Percentiles rank a stretch among this genome's conserved stretches.
Evolutionary conservation across 768 basidiomycete species (phyloP).

Genomic region (Collybia sp.): DNA sequence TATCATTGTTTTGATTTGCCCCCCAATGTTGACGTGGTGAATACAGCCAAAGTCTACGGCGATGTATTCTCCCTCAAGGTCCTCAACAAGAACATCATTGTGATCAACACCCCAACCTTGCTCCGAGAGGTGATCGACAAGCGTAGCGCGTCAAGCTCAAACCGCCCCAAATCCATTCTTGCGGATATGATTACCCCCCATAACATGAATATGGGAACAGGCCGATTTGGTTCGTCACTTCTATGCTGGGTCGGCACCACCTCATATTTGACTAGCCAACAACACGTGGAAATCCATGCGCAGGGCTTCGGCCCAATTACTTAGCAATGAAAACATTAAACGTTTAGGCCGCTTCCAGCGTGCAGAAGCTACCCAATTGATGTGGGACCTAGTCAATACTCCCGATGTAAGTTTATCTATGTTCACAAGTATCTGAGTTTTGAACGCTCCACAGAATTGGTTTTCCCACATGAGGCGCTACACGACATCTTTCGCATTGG

Average conservation of each 20-base stretch:
- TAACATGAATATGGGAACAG: constrained; percentile 14
- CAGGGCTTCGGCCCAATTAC: constrained; percentile 9
- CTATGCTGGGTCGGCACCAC: not conserved
- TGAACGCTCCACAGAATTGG: constrained; percentile 14
- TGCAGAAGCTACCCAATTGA: constrained; percentile 16
- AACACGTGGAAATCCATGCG: constrained; percentile 15
- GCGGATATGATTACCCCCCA: constrained; percentile 11
- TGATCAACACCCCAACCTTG: constrained; percentile 13
- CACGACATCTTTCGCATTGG: constrained; percentile 23
- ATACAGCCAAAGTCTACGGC: constrained; percentile 12
- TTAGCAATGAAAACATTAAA: constrained; percentile 11
- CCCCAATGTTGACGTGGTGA: too few species aligned
- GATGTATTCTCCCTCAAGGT: constrained; percentile 15
- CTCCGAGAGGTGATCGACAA: constrained; percentile 18
- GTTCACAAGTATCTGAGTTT: not conserved
- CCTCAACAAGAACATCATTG: constrained; percentile 16
- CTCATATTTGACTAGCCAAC: constrained; percentile 4
- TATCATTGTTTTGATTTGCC: not conserved
- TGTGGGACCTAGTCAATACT: constrained; percentile 6
- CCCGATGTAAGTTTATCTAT: constrained; percentile 10
- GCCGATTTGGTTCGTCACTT: constrained; percentile 1
- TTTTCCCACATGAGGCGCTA: constrained; percentile 23
- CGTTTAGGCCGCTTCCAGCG: constrained; percentile 9
- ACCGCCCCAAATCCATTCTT: constrained; percentile 13
- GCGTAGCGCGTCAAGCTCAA: constrained; percentile 10